A percentile compares a stretch with the other conserved stretches of the same genome.
These are phyloP conservation scores for Aureobasidium sp. DNA, from an alignment of 2,329 filamentous ascomycete species.

Conservation along the genomic window DNA sequence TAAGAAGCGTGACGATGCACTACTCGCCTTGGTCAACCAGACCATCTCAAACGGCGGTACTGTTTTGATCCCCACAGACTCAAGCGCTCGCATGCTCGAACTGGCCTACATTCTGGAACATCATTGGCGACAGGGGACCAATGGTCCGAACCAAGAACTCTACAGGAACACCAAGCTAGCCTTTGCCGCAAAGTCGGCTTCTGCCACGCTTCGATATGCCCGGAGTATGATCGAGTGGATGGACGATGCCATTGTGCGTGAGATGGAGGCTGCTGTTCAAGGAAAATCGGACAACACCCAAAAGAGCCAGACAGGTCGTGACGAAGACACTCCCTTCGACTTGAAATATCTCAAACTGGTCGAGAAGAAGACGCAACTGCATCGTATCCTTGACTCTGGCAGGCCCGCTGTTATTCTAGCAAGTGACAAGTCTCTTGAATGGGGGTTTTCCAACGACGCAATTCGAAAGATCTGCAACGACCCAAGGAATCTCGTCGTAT, in stretches of 20 bases:
- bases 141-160: slow-evolving; percentile 31
- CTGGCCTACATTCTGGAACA: slow-evolving; percentile 88
- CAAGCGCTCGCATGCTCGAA: slow-evolving; percentile 87
- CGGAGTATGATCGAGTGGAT: slow-evolving; percentile 99
- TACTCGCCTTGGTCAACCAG: slow-evolving; percentile 72
- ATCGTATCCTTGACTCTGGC: slow-evolving; percentile 52
- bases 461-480: slow-evolving; percentile 67
- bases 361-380: slow-evolving; percentile 72
- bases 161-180: slow-evolving; percentile 56
- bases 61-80: slow-evolving; percentile 88
- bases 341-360: slow-evolving; percentile 78
- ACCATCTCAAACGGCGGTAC: slow-evolving; percentile 78
- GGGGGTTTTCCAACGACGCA: slow-evolving; percentile 85
- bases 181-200: slow-evolving; percentile 76
- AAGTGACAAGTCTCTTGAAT: slow-evolving; percentile 82
- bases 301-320: slow-evolving; percentile 20
- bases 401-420: slow-evolving; percentile 72
- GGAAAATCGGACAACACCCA: slow-evolving; percentile 26
- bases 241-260: slow-evolving; percentile 88
- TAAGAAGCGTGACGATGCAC: slow-evolving; percentile 73
- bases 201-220: slow-evolving; percentile 82
- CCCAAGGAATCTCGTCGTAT: slow-evolving; percentile 71
- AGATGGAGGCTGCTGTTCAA: slow-evolving; percentile 44
- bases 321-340: slow-evolving; percentile 68
- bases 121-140: slow-evolving; percentile 60